Evolutionary conservation across 1,284 basidiomycete genomes (phyloP).

Genomic region (Takashimella koratensis): DNA sequence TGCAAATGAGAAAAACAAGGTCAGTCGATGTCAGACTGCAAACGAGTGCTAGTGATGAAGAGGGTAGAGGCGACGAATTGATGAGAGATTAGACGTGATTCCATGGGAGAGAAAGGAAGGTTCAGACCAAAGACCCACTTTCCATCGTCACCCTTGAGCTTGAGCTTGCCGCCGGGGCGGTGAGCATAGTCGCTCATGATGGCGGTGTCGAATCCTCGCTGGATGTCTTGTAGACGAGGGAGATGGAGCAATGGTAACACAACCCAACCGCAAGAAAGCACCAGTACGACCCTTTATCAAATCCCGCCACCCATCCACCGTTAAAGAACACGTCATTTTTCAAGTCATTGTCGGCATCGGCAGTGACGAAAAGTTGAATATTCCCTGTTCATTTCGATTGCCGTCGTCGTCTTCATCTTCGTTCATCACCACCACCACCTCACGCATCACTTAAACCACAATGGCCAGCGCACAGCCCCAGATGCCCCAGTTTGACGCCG

Average conservation of each 20-base stretch:
- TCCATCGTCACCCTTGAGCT: constrained; percentile 77
- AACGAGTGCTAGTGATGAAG: constrained; percentile 6
- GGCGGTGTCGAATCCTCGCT: constrained; percentile 24
- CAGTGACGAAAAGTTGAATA: neutral
- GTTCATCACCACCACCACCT: neutral
- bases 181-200: constrained; percentile 68
- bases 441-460: constrained; percentile 4
- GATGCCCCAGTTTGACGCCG: constrained; percentile 65
- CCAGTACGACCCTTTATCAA: neutral
- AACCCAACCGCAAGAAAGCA: too few relatives aligned
- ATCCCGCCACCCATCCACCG: neutral
- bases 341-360: too few relatives aligned
- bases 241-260: neutral
- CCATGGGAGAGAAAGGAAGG: constrained; percentile 1
- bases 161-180: constrained; percentile 80
- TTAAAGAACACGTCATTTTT: neutral
- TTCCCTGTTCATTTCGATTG: neutral
- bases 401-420: neutral
- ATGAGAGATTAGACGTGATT: neutral
- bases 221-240: neutral
- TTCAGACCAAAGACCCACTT: constrained; percentile 58
- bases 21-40: too few relatives aligned
- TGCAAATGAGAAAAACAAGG: too few relatives aligned
- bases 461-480: constrained; percentile 21
- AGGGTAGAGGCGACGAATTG: neutral